These are phyloP conservation scores for Rhazya stricta DNA, from an alignment of 257 asterid genomes.

Conservation along the genomic window DNA sequence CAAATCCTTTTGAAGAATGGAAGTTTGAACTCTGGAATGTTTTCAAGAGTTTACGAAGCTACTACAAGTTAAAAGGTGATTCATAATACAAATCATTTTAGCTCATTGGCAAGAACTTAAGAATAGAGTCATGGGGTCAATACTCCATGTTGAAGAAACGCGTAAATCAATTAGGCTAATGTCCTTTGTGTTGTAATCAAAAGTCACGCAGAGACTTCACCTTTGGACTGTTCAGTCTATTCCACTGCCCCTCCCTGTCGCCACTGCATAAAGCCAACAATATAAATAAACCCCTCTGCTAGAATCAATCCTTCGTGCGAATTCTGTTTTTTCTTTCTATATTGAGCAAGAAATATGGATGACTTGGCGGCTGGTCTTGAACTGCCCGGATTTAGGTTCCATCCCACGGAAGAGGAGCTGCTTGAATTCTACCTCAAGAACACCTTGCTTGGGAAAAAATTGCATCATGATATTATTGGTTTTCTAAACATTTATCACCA, in stretches of 20 bases:
- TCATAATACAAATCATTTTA: not conserved
- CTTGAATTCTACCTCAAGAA: slow-evolving; percentile 32
- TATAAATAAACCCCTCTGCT: not conserved
- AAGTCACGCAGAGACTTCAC: not conserved
- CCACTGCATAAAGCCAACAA: not conserved
- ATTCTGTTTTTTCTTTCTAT: too few species aligned
- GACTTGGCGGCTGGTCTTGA: slow-evolving; percentile 19
- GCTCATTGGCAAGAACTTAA: not conserved
- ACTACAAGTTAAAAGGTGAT: not conserved
- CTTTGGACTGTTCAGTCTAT: not conserved
- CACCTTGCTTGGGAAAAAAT: slow-evolving; percentile 27
- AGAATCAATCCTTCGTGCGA: not conserved
- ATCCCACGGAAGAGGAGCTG: slow-evolving; percentile 39
- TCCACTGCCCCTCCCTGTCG: too few species aligned
- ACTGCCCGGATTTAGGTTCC: slow-evolving; percentile 37
- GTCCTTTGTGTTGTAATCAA: not conserved
- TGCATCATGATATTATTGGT: slow-evolving; percentile 48
- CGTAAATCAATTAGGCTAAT: not conserved
- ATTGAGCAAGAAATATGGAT: slow-evolving; percentile 7
- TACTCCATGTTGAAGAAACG: not conserved
- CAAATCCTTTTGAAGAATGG: not conserved
- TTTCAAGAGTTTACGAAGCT: not conserved
- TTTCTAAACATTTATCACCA: slow-evolving; percentile 52
- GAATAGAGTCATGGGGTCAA: not conserved
- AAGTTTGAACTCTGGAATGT: not conserved